phyloP scores from a whole-genome alignment of 169 alveolate species.

The Plasmodium gallinaceum region DNA sequence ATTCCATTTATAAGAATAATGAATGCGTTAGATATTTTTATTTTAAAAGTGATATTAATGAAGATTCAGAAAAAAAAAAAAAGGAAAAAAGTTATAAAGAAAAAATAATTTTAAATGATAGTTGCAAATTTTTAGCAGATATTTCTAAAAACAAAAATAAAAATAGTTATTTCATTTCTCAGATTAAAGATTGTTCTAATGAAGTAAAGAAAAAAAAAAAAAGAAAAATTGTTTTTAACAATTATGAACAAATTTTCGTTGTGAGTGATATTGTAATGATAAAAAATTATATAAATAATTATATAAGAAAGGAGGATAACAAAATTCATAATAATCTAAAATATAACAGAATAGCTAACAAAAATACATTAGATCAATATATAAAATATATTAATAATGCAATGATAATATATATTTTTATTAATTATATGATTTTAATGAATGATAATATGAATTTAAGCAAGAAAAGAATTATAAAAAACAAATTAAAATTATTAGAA shows the following conservation, averaged over 20 bases:
- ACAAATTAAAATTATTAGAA: conserved; percentile 17
- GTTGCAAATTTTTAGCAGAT: not conserved
- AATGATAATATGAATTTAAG: conserved; percentile 8
- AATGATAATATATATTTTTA: conserved; percentile 5
- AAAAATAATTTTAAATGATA: not conserved
- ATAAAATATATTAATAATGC: conserved; percentile 46
- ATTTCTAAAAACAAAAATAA: too few relatives aligned
- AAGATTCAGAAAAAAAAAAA: not conserved
- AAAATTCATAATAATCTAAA: not conserved
- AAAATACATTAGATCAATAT: conserved; percentile 21
- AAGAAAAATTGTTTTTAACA: not conserved
- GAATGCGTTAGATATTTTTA: not conserved
- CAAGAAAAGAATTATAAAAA: not conserved
- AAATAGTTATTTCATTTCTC: too few relatives aligned
- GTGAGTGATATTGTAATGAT: conserved; percentile 47
- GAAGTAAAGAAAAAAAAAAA: not conserved
- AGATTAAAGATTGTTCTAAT: not conserved
- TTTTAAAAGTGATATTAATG: not conserved
- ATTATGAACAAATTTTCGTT: not conserved
- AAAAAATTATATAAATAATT: conserved; percentile 13
- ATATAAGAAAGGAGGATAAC: not conserved
- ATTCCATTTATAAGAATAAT: not conserved
- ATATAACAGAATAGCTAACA: not conserved
- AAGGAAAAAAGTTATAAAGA: not conserved
- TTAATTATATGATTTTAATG: conserved; percentile 18